Evolutionary conservation across 2,329 filamentous ascomycete species (phyloP).

Genomic region (Lasiodiplodia theobromae): DNA sequence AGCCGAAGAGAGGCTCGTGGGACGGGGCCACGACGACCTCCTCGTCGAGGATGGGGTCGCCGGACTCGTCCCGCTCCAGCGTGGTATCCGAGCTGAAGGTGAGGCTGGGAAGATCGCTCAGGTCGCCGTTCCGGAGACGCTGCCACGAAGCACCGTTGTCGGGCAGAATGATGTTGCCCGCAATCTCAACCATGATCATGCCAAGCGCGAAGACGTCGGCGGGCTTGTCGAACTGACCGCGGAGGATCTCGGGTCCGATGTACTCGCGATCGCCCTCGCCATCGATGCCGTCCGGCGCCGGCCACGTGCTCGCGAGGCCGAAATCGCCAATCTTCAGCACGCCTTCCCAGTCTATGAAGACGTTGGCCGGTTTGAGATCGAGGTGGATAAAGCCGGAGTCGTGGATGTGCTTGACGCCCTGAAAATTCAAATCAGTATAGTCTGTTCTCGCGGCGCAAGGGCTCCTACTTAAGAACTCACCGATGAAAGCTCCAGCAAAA

Average conservation of each 20-base stretch:
- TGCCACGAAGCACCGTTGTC: constrained; percentile 94
- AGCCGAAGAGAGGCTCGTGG: constrained; percentile 40
- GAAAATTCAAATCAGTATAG: constrained; percentile 36
- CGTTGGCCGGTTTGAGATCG: constrained; percentile 84
- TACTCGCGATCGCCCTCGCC: constrained; percentile 96
- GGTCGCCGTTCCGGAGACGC: constrained; percentile 84
- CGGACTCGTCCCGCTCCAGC: constrained; percentile 76
- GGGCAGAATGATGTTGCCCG: constrained; percentile 90
- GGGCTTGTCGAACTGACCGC: constrained; percentile 85
- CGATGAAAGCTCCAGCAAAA: constrained; percentile 82
- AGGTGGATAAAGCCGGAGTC: constrained; percentile 85
- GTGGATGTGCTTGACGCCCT: constrained; percentile 92
- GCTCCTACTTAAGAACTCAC: constrained; percentile 61
- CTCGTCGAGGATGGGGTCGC: constrained; percentile 59
- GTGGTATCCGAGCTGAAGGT: constrained; percentile 78
- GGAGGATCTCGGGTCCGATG: constrained; percentile 90
- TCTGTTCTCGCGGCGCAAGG: constrained; percentile 31
- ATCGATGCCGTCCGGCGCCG: constrained; percentile 77
- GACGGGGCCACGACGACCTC: constrained; percentile 38
- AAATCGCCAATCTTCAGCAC: constrained; percentile 87
- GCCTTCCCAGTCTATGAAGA: constrained; percentile 82
- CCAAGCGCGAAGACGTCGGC: constrained; percentile 94
- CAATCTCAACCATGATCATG: constrained; percentile 92
- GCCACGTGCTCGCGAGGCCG: constrained; percentile 80
- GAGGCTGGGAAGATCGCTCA: constrained; percentile 86